These are phyloP conservation scores for Fusarium annulatum DNA, from an alignment of 2,329 filamentous ascomycete genomes.

Conservation along the genomic window DNA sequence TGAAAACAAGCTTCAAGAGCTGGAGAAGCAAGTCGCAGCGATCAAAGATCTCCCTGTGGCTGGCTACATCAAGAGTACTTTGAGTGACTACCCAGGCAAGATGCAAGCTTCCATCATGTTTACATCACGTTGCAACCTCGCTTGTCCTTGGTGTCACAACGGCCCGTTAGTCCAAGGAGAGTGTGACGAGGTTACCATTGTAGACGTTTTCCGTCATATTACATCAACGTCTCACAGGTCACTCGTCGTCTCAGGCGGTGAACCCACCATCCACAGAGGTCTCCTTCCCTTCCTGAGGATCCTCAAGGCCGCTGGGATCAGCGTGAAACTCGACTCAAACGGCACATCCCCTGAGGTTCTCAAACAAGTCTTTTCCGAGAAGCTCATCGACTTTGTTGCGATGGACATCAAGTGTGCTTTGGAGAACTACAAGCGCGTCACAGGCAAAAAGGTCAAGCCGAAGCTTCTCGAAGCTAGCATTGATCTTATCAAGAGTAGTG, in stretches of 20 bases:
- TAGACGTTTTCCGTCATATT: conserved; percentile 36
- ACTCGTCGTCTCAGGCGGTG: conserved; percentile 38
- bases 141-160: conserved; percentile 42
- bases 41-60: conserved; percentile 35
- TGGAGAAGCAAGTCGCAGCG: conserved; percentile 20
- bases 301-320: conserved; percentile 20
- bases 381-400: conserved; percentile 33
- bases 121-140: conserved; percentile 37
- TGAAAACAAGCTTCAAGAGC: not conserved
- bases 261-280: conserved; percentile 41
- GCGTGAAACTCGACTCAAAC: conserved; percentile 39
- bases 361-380: conserved; percentile 15
- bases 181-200: conserved; percentile 16
- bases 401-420: conserved; percentile 43
- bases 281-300: conserved; percentile 31
- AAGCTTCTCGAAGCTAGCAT: conserved; percentile 33
- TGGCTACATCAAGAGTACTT: conserved; percentile 35
- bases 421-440: conserved; percentile 39
- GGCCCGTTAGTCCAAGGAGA: conserved; percentile 33
- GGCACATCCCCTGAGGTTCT: conserved; percentile 17
- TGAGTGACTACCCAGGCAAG: conserved; percentile 41
- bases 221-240: conserved; percentile 31
- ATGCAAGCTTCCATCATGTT: conserved; percentile 41
- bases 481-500: conserved; percentile 33
- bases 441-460: conserved; percentile 30